A percentile compares a stretch with the other conserved stretches of the same genome.
phyloP scores from a whole-genome alignment of 192 early-diverging fungal species.

The Coemansia sp. region DNA sequence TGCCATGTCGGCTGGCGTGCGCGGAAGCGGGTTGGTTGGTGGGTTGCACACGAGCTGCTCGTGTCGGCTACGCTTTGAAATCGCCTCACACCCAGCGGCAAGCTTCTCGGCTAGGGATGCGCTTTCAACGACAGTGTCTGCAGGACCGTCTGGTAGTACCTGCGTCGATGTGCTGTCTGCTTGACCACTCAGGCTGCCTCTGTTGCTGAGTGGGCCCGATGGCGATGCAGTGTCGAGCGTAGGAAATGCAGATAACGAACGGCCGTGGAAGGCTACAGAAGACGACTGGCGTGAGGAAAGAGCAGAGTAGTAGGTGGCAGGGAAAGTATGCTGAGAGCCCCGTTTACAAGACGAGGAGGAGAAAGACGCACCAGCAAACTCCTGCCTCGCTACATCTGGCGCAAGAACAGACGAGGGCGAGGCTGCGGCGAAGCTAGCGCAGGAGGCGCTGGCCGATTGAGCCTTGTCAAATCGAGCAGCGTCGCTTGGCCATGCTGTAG shows the following conservation, averaged over 20 bases:
- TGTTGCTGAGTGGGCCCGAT: neutral
- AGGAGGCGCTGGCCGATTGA: constrained; percentile 2
- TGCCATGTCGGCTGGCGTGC: constrained; percentile 26
- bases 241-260: neutral
- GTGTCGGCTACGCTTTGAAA: neutral
- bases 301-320: neutral
- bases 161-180: neutral
- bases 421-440: constrained; percentile 3
- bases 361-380: neutral
- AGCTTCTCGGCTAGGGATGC: neutral
- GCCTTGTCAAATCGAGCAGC: neutral
- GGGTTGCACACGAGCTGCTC: constrained; percentile 33
- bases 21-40: constrained; percentile 35
- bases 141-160: neutral
- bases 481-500: neutral
- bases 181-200: neutral
- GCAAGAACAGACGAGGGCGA: neutral
- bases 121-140: neutral
- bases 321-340: neutral
- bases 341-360: constrained; percentile 5
- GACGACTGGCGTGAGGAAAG: neutral
- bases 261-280: neutral
- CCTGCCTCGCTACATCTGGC: neutral
- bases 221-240: constrained; percentile 7
- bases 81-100: neutral